A percentile compares a stretch with the other conserved stretches of the same genome.
phyloP scores from a whole-genome alignment of 2,329 filamentous ascomycete genomes.

The Aplosporella prunicola region DNA sequence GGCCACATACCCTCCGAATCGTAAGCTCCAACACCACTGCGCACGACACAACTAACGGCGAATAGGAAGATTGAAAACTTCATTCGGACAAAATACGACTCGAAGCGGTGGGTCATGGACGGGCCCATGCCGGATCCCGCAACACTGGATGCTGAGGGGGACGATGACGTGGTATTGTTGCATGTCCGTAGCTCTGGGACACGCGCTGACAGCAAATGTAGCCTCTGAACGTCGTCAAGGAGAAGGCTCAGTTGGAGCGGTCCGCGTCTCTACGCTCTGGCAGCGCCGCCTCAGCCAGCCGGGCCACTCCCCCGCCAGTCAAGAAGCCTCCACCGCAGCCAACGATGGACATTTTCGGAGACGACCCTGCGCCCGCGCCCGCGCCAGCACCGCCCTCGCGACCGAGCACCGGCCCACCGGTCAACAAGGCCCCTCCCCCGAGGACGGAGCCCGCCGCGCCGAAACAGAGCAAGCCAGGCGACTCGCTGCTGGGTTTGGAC shows the following conservation, averaged over 20 bases:
- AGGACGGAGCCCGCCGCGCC: conserved; percentile 54
- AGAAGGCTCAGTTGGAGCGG: conserved; percentile 59
- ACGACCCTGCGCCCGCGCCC: conserved; percentile 55
- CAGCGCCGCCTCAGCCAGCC: conserved; percentile 31
- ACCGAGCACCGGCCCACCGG: conserved; percentile 62
- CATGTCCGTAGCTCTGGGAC: neutral
- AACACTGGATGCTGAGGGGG: conserved; percentile 70
- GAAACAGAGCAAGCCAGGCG: conserved; percentile 59
- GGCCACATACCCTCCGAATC: conserved; percentile 90
- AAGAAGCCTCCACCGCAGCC: conserved; percentile 5
- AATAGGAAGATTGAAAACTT: conserved; percentile 94
- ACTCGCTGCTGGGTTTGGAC: conserved; percentile 85
- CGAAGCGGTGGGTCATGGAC: conserved; percentile 99
- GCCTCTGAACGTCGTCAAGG: conserved; percentile 58
- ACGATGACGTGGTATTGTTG: conserved; percentile 62
- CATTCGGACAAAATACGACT: conserved; percentile 97
- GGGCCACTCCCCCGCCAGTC: conserved; percentile 13
- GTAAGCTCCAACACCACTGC: conserved; percentile 28
- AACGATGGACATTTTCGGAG: conserved; percentile 73
- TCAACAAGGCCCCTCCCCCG: conserved; percentile 48
- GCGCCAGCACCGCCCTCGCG: conserved; percentile 55
- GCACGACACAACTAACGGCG: conserved; percentile 3
- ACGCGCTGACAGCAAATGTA: conserved; percentile 19
- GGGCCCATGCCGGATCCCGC: conserved; percentile 89
- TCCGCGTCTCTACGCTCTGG: conserved; percentile 45